Percentiles rank a stretch among this genome's conserved stretches.
phyloP scores from a whole-genome alignment of 2,329 filamentous ascomycete genomes.

The Fusarium secorum region DNA sequence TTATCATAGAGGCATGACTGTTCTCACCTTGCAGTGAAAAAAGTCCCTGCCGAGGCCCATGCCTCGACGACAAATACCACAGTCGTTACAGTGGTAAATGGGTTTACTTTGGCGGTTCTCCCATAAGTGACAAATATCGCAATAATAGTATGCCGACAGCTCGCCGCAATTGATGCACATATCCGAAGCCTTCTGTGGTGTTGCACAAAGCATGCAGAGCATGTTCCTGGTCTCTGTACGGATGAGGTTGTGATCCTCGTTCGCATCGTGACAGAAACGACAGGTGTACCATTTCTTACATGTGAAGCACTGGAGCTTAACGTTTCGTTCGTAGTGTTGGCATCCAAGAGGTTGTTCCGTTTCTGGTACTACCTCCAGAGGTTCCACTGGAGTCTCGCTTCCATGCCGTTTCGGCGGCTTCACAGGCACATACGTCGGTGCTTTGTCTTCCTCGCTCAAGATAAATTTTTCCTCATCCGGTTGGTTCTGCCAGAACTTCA shows the following conservation, averaged over 20 bases:
- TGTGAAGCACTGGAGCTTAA: conserved; percentile 91
- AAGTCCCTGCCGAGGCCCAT: conserved; percentile 95
- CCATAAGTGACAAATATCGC: conserved; percentile 94
- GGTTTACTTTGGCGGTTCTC: conserved; percentile 89
- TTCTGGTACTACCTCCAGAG: conserved; percentile 36
- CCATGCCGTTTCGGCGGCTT: conserved; percentile 56
- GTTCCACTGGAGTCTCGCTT: conserved; percentile 49
- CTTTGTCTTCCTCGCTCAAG: conserved; percentile 67
- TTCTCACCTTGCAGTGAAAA: conserved; percentile 90
- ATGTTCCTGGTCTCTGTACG: conserved; percentile 90
- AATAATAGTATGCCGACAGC: conserved; percentile 88
- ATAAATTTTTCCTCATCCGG: conserved; percentile 57
- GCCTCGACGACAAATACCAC: conserved; percentile 92
- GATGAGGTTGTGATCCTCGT: conserved; percentile 79
- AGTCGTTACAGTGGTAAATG: conserved; percentile 96
- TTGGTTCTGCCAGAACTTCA: conserved; percentile 66
- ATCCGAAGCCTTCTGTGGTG: conserved; percentile 82
- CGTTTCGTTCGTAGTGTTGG: conserved; percentile 91
- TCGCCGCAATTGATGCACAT: conserved; percentile 79
- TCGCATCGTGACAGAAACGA: conserved; percentile 89
- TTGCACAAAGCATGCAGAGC: conserved; percentile 95
- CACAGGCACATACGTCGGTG: conserved; percentile 71
- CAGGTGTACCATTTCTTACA: conserved; percentile 95
- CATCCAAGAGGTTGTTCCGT: conserved; percentile 71
- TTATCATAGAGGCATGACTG: neutral